phyloP scores from a whole-genome alignment of 1,284 basidiomycete genomes.

The Ganoderma leucocontextum region DNA sequence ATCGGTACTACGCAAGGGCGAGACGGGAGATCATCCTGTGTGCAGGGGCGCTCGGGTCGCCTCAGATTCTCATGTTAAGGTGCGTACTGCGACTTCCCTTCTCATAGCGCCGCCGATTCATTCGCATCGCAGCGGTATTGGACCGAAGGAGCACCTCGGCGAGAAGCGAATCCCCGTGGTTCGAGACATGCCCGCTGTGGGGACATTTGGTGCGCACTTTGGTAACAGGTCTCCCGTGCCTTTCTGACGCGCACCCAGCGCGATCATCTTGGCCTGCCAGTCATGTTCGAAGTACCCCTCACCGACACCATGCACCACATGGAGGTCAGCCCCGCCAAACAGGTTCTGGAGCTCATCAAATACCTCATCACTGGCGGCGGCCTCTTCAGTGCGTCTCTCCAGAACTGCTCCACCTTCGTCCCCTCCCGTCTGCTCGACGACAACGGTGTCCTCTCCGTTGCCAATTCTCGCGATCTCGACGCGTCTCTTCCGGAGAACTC shows the following conservation, averaged over 20 bases:
- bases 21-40: conserved; percentile 43
- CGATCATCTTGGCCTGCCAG: conserved; percentile 27
- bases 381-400: conserved; percentile 40
- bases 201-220: conserved; percentile 33
- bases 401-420: conserved; percentile 41
- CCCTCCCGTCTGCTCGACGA: conserved; percentile 37
- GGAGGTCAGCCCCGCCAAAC: conserved; percentile 29
- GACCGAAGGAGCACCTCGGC: conserved; percentile 39
- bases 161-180: conserved; percentile 39
- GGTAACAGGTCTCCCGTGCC: neutral
- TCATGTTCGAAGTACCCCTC: conserved; percentile 34
- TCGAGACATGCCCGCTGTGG: conserved; percentile 45
- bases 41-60: conserved; percentile 44
- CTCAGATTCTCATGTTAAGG: conserved; percentile 47
- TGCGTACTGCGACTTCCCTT: neutral
- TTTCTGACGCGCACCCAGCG: conserved; percentile 33
- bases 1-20: conserved; percentile 32
- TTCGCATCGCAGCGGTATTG: conserved; percentile 35
- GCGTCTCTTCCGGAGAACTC: conserved; percentile 34
- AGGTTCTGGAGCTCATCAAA: conserved; percentile 39
- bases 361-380: conserved; percentile 43
- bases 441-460: neutral
- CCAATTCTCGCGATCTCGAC: conserved; percentile 28
- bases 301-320: conserved; percentile 37
- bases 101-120: no score